These are phyloP conservation scores for Xerocomus brunneocitrinus DNA, from an alignment of 768 basidiomycete species.

Conservation along the genomic window DNA sequence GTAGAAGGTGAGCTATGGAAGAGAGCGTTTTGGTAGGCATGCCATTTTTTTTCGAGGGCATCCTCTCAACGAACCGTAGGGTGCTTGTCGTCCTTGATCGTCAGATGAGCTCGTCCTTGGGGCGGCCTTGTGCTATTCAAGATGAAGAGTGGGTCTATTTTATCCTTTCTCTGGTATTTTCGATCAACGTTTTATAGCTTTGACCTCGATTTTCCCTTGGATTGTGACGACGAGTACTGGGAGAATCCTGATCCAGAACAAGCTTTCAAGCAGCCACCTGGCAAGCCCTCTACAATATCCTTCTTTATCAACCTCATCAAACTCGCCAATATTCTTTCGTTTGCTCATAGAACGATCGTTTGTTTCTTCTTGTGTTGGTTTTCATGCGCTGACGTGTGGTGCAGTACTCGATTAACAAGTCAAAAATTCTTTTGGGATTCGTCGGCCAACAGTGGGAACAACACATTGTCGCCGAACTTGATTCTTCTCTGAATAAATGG, in stretches of 20 bases:
- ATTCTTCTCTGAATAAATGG: slow-evolving; percentile 77
- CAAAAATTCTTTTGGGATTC: slow-evolving; percentile 48
- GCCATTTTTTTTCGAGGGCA: neutral
- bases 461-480: slow-evolving; percentile 64
- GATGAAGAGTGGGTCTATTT: slow-evolving; percentile 58
- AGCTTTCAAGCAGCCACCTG: slow-evolving; percentile 59
- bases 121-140: slow-evolving; percentile 61
- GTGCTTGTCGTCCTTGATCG: slow-evolving; percentile 30
- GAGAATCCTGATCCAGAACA: slow-evolving; percentile 42
- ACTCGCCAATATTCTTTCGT: slow-evolving; percentile 59
- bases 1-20: slow-evolving; percentile 61
- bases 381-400: neutral
- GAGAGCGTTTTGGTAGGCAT: slow-evolving; percentile 42
- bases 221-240: slow-evolving; percentile 71
- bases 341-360: slow-evolving; percentile 58
- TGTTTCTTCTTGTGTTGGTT: slow-evolving; percentile 11
- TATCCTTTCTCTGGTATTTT: neutral
- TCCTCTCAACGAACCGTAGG: slow-evolving; percentile 15
- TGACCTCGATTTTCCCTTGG: slow-evolving; percentile 57
- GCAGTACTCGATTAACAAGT: slow-evolving; percentile 71
- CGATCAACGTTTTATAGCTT: slow-evolving; percentile 36
- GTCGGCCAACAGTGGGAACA: slow-evolving; percentile 56
- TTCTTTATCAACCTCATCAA: slow-evolving; percentile 52
- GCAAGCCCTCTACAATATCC: slow-evolving; percentile 50
- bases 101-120: slow-evolving; percentile 44